Conservation (phyloP, 106 monocot genomes). For the Dendrobium catenatum region DNA sequence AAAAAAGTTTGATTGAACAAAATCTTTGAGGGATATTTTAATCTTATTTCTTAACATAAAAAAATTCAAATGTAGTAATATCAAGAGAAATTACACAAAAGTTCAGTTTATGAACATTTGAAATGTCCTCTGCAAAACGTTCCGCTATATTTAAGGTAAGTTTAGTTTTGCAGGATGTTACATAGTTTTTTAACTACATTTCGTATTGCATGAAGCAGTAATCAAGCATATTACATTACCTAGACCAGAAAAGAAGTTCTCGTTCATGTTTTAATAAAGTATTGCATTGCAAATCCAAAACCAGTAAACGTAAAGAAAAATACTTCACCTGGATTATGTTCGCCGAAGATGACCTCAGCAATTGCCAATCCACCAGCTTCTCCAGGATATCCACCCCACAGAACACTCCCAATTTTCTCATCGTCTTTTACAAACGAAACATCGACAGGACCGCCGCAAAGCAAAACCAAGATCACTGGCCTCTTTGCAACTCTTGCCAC, state of each 20-base stretch:
- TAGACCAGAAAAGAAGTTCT: background rate
- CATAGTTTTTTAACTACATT: background rate
- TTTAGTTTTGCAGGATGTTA: no score
- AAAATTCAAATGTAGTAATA: no score
- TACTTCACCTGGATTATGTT: constrained; percentile 79
- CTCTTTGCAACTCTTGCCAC: constrained; percentile 65
- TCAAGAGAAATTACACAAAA: no score
- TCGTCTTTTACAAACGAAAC: constrained; percentile 65
- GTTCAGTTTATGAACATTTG: no score
- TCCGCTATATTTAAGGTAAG: no score
- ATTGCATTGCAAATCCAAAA: background rate
- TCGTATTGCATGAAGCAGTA: background rate
- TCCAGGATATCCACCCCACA: constrained; percentile 98
- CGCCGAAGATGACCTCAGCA: constrained; percentile 64
- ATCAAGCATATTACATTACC: background rate
- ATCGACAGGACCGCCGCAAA: constrained; percentile 88
- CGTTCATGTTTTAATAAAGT: background rate
- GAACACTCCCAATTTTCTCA: constrained; percentile 43
- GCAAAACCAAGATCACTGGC: constrained; percentile 69
- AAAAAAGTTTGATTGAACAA: no score
- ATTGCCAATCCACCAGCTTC: constrained; percentile 83
- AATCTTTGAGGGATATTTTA: no score
- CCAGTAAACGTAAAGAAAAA: background rate
- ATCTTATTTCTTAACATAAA: no score
- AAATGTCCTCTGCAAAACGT: no score